Evolutionary conservation across 176 grass and related monocot genomes (phyloP), one percentile per base, ranked within the genome.

Genomic region (Pontederia crassipes): DNA sequence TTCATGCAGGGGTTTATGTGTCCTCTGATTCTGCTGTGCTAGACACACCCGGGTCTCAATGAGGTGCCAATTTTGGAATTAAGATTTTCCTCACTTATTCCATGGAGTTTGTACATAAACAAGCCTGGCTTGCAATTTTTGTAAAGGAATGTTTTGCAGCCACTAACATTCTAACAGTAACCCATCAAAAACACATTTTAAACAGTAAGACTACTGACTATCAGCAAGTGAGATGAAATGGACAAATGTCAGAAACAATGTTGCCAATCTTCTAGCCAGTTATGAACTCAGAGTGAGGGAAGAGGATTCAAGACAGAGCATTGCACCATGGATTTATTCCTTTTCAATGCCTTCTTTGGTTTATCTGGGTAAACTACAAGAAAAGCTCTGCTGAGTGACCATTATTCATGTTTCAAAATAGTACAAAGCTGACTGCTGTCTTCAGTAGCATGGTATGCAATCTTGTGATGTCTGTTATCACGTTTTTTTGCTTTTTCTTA

Each of bases 71-170:
- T 46, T 61, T 50, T 9, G 28, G 3, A 11, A 62, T 4, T 62
- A 7, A n/a, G 35, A 45, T 17, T 54, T 13, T 54, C 13, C 7
- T 1, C 6, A 26, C 20, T 17, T 11, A 14, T 69, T 45, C 12
- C 10, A 9, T 32, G 24, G 48, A 52, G 45, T 52, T 52, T 72
- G 57, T 61, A n/a, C 52, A 61, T 10, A 61, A 28, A 72, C 20
- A 7, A 45, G 61, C 45, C 50, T 17, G 14, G 58, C 26, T 61
- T 45, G 47, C 47, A 53, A 52, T 52, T 61, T 72, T 72, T 70
- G 66, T 56, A 57, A 20, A 57, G 46, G 51, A 32, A 15, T 40
- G 27, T 40, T 61, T 72, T 72, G 57, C 57, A 45, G 48, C 48
- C 16, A 16, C 51, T 61, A n/a, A 18, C 52, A 8, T 26, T 53